Evolutionary conservation across 2,329 filamentous ascomycete species (phyloP), one percentile per base, ranked within the genome.

Genomic region (Xenosphaeropsis pyriputrescens): DNA sequence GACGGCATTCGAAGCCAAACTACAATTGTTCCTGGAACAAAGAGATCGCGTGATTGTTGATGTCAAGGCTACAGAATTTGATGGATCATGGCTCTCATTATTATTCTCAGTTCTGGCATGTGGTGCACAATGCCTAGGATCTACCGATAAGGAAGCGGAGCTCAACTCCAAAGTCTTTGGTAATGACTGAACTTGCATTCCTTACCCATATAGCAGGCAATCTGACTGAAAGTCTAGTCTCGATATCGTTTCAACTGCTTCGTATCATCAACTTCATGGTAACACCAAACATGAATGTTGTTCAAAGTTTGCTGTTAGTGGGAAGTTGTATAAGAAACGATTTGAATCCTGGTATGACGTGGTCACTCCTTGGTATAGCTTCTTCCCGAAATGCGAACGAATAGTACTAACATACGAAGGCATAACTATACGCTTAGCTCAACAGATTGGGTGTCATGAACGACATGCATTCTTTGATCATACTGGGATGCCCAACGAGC

Each of bases 291-390:
- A 18, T 34, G 7, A 39, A 39, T 15, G 11, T 19, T 16, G 34
- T 34, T 22, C 30, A 39, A 22, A 19, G 31, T 34, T 18, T 39
- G 13, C n/a, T 39, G 18, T 17, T 26, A 13, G 22, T 39, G 11
- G 37, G 37, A 18, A 34, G 16, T 18, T 34, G 32, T 32, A 15
- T 39, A 14, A 31, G 32, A 34, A 39, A 39, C 34, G 19, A 39
- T 16, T 22, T 33, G n/a, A 29, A 39, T 13, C 32, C 37, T 15
- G 32, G 32, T 35, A 31, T 26, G 17, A 32, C 37, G 6, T 39
- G 37, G 37, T 33, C 31, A 17, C 9, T 39, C 14, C 32, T 39
- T 13, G 37, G 37, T 29, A 39, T 18, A 26, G 29, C 9, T 14
- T 17, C 35, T 18, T 15, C 17, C 19, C 18, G 18, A 16, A 17